Conservation (phyloP, 1,139 yeast genomes). For the Hyphopichia burtonii region DNA sequence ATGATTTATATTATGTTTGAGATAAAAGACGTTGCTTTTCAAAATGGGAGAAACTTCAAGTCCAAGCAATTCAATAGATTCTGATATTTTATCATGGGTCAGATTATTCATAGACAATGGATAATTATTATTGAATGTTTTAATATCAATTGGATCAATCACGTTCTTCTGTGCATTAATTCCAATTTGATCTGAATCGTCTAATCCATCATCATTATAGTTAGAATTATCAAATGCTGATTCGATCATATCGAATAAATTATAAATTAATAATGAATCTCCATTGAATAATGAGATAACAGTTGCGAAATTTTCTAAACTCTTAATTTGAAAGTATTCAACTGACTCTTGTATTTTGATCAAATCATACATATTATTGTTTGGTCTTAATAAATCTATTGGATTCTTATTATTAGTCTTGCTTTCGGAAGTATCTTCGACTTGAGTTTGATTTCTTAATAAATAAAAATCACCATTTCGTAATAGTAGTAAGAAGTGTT, state of each 20-base stretch:
- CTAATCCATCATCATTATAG: slow-evolving; percentile 20
- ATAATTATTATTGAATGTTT: slow-evolving; percentile 23
- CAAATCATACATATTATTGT: slow-evolving; percentile 38
- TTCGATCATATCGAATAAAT: slow-evolving; percentile 29
- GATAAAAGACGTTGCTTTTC: slow-evolving; percentile 17
- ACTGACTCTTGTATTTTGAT: slow-evolving; percentile 29
- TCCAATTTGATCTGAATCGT: slow-evolving; percentile 16
- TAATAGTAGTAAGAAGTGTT: slow-evolving; percentile 37
- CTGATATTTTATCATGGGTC: background rate
- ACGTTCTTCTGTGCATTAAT: slow-evolving; percentile 4
- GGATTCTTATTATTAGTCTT: slow-evolving; percentile 9
- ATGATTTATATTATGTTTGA: slow-evolving; percentile 27
- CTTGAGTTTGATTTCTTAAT: slow-evolving; percentile 29
- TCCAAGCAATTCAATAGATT: slow-evolving; percentile 31
- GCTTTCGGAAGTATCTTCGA: background rate
- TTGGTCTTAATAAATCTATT: slow-evolving; percentile 13
- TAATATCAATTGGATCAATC: slow-evolving; percentile 27
- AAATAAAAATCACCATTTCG: slow-evolving; percentile 40
- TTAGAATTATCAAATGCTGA: slow-evolving; percentile 18
- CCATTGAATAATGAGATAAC: slow-evolving; percentile 32
- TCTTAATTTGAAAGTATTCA: slow-evolving; percentile 30
- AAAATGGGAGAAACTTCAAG: slow-evolving; percentile 27
- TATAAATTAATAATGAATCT: slow-evolving; percentile 27
- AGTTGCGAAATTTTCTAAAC: slow-evolving; percentile 12
- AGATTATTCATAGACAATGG: slow-evolving; percentile 22